These are phyloP conservation scores for Monosporascus cannonballus DNA, from an alignment of 2,329 filamentous ascomycete genomes.

Conservation along the genomic window DNA sequence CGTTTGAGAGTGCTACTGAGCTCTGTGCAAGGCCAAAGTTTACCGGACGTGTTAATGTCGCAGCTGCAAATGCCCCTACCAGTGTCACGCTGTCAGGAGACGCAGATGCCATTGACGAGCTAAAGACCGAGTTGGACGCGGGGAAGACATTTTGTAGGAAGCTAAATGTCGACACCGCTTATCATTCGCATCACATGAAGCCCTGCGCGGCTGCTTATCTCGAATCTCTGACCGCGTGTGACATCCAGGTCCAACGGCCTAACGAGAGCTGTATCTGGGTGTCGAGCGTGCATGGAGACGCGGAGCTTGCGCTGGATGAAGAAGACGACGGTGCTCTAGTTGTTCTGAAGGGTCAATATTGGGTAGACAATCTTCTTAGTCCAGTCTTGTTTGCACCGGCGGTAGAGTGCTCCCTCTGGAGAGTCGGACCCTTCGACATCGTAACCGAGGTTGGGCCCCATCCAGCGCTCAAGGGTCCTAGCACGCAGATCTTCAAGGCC, in stretches of 20 bases:
- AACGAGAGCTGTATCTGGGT: neutral
- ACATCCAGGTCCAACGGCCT: neutral
- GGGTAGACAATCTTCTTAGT: conserved; percentile 27
- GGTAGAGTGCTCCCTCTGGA: neutral
- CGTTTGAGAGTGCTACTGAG: conserved; percentile 11
- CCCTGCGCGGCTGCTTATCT: conserved; percentile 1
- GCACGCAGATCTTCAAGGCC: conserved; percentile 21
- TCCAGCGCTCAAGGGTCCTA: conserved; percentile 29
- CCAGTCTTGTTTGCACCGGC: conserved; percentile 29
- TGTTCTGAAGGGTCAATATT: conserved; percentile 18
- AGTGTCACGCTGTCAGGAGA: conserved; percentile 15
- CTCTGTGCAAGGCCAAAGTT: conserved; percentile 7
- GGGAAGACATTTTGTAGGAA: conserved; percentile 9
- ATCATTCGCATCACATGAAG: conserved; percentile 15
- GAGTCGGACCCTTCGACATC: conserved; percentile 11
- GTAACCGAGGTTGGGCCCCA: conserved; percentile 30
- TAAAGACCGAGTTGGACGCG: conserved; percentile 5
- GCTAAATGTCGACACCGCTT: conserved; percentile 13
- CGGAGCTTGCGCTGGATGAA: neutral
- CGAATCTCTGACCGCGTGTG: neutral
- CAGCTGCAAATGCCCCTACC: conserved; percentile 12
- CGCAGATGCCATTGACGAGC: conserved; percentile 7
- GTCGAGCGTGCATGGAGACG: conserved; percentile 3
- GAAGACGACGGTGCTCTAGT: neutral
- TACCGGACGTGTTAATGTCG: conserved; percentile 5